A percentile compares a stretch with the other conserved stretches of the same genome.
Conservation (phyloP, 331 rosid species). For the Prunus yedoensis region DNA sequence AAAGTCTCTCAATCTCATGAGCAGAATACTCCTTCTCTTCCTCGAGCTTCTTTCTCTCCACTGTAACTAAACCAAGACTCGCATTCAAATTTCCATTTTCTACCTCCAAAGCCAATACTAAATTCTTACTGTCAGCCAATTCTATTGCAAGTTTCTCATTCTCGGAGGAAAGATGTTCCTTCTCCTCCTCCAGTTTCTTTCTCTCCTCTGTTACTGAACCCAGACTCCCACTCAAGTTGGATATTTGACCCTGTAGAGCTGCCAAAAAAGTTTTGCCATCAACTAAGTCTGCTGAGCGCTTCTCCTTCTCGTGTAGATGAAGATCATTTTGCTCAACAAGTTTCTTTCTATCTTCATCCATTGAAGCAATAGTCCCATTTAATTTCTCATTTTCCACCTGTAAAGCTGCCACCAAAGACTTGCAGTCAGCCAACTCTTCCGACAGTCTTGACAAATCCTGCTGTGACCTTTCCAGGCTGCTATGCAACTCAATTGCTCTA, state of each 20-base stretch:
- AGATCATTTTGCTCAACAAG: slow-evolving; percentile 55
- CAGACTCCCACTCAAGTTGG: slow-evolving; percentile 49
- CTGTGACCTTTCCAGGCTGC: slow-evolving; percentile 51
- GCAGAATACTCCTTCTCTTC: slow-evolving; percentile 49
- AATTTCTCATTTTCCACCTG: slow-evolving; percentile 60
- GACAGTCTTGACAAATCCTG: slow-evolving; percentile 49
- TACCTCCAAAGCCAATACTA: slow-evolving; percentile 48
- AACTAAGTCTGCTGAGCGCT: slow-evolving; percentile 52
- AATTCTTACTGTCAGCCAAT: slow-evolving; percentile 48
- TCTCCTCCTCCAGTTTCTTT: slow-evolving; percentile 49
- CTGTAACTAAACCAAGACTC: slow-evolving; percentile 49
- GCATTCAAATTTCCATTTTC: slow-evolving; percentile 54
- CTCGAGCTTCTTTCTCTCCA: slow-evolving; percentile 52
- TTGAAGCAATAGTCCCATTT: slow-evolving; percentile 44
- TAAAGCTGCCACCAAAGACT: slow-evolving; percentile 52
- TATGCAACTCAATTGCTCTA: slow-evolving; percentile 56
- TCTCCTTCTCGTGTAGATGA: slow-evolving; percentile 52
- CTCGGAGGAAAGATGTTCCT: slow-evolving; percentile 47
- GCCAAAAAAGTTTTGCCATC: slow-evolving; percentile 41
- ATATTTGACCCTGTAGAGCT: slow-evolving; percentile 55
- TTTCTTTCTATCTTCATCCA: slow-evolving; percentile 48
- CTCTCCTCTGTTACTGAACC: slow-evolving; percentile 51
- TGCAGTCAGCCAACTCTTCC: slow-evolving; percentile 67
- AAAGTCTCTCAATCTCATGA: slow-evolving; percentile 53
- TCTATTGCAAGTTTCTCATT: slow-evolving; percentile 51